These are phyloP conservation scores for Ciborinia camelliae DNA, from an alignment of 2,329 filamentous ascomycete species.

Conservation along the genomic window DNA sequence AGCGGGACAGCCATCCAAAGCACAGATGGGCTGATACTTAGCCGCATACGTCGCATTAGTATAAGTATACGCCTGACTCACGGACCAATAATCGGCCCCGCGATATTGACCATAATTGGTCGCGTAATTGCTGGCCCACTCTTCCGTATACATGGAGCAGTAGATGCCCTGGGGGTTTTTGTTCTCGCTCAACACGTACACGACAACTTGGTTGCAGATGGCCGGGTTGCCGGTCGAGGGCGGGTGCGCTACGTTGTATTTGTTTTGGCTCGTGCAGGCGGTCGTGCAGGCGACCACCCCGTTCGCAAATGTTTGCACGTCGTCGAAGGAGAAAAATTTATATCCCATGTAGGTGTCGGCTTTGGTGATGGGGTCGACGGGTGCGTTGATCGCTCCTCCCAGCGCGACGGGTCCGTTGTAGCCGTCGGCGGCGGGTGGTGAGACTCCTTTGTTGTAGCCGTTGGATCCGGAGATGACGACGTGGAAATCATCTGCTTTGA, in stretches of 20 bases:
- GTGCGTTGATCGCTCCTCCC: conserved; percentile 37
- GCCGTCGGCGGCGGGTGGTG: conserved; percentile 12
- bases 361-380: conserved; percentile 29
- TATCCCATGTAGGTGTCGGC: conserved; percentile 37
- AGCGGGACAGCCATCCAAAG: not conserved
- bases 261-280: conserved; percentile 39
- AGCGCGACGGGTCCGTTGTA: conserved; percentile 34
- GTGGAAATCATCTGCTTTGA: conserved; percentile 35
- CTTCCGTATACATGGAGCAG: conserved; percentile 35
- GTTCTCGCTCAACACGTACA: conserved; percentile 40
- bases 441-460: conserved; percentile 39
- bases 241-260: conserved; percentile 37
- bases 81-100: conserved; percentile 9
- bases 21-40: conserved; percentile 1
- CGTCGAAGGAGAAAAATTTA: conserved; percentile 30
- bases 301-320: conserved; percentile 23
- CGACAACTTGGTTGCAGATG: conserved; percentile 41
- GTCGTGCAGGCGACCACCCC: conserved; percentile 35
- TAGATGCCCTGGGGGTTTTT: conserved; percentile 40
- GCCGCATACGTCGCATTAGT: not conserved
- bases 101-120: conserved; percentile 31
- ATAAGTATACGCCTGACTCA: conserved; percentile 11
- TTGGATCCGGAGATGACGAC: conserved; percentile 45
- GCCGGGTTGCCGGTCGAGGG: conserved; percentile 35
- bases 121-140: conserved; percentile 28